These are phyloP conservation scores for Colletotrichum kahawae DNA, from an alignment of 2,329 filamentous ascomycete species.

Conservation along the genomic window DNA sequence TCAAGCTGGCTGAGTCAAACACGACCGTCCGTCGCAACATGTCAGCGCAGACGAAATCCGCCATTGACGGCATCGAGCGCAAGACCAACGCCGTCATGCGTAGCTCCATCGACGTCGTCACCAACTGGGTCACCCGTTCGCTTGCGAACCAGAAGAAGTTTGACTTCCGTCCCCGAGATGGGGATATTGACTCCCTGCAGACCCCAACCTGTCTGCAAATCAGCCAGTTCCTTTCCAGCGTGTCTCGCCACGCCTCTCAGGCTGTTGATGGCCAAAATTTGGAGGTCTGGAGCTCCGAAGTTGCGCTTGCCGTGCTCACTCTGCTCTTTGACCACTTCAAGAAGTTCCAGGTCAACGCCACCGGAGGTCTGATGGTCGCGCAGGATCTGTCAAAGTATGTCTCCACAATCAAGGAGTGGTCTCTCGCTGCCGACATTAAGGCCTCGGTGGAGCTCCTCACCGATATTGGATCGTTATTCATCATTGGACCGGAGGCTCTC, in stretches of 20 bases:
- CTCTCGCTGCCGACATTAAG: conserved; percentile 70
- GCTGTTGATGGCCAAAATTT: conserved; percentile 86
- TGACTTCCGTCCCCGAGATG: conserved; percentile 88
- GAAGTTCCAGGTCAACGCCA: conserved; percentile 90
- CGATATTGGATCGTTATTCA: conserved; percentile 95
- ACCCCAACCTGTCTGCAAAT: conserved; percentile 85
- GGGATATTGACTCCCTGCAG: conserved; percentile 79
- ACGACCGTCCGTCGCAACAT: conserved; percentile 89
- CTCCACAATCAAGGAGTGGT: conserved; percentile 83
- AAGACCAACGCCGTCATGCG: conserved; percentile 73
- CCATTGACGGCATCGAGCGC: conserved; percentile 80
- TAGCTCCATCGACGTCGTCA: conserved; percentile 66
- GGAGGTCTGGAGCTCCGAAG: conserved; percentile 80
- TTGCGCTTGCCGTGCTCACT: conserved; percentile 77
- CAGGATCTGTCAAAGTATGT: conserved; percentile 97
- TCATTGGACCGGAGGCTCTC: conserved; percentile 83
- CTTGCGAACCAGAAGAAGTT: conserved; percentile 82
- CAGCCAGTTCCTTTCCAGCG: conserved; percentile 77
- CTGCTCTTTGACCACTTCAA: conserved; percentile 93
- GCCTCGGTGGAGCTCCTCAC: conserved; percentile 82
- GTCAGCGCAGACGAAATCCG: conserved; percentile 78
- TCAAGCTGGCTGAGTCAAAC: conserved; percentile 87
- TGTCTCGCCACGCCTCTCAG: conserved; percentile 65
- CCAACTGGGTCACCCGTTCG: conserved; percentile 77
- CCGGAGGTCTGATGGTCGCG: conserved; percentile 91